A percentile compares a stretch with the other conserved stretches of the same genome.
phyloP scores from a whole-genome alignment of 768 basidiomycete species.

The Tricholoma sp. region DNA sequence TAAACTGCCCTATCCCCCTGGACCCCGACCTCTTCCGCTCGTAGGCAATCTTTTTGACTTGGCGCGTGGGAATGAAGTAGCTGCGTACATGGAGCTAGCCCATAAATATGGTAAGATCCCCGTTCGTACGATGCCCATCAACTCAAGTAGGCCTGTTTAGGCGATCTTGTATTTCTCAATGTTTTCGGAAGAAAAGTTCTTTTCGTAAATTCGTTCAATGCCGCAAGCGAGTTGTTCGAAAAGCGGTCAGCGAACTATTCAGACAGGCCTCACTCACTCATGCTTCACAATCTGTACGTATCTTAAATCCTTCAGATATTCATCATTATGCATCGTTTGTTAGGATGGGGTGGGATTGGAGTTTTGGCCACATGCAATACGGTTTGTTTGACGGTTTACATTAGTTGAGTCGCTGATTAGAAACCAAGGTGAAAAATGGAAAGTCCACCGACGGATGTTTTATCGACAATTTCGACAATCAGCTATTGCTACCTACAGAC shows the following conservation, averaged over 20 bases:
- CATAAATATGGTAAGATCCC: slow-evolving; percentile 33
- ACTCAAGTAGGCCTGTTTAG: slow-evolving; percentile 19
- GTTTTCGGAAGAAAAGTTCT: slow-evolving; percentile 45
- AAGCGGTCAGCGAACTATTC: slow-evolving; percentile 54
- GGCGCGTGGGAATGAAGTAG: slow-evolving; percentile 31
- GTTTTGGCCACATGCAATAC: slow-evolving; percentile 52
- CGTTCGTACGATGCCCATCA: neutral
- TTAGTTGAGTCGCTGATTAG: neutral
- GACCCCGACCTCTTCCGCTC: slow-evolving; percentile 47
- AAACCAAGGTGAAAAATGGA: slow-evolving; percentile 46
- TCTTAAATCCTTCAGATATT: neutral
- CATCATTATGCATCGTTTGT: neutral
- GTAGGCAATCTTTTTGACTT: slow-evolving; percentile 50
- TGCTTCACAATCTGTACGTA: slow-evolving; percentile 47
- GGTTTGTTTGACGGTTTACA: slow-evolving; percentile 19
- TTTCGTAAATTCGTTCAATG: slow-evolving; percentile 38
- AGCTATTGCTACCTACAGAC: slow-evolving; percentile 35
- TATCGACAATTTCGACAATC: slow-evolving; percentile 46
- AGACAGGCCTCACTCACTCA: slow-evolving; percentile 40
- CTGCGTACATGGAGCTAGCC: slow-evolving; percentile 36
- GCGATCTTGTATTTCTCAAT: slow-evolving; percentile 50
- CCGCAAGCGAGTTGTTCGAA: slow-evolving; percentile 49
- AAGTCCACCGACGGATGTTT: slow-evolving; percentile 47
- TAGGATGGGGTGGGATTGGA: slow-evolving; percentile 42
- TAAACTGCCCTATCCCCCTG: slow-evolving; percentile 43